Base-by-base conservation (phyloP, 1,284 basidiomycete species). In the Gymnopus androsaceus region DNA sequence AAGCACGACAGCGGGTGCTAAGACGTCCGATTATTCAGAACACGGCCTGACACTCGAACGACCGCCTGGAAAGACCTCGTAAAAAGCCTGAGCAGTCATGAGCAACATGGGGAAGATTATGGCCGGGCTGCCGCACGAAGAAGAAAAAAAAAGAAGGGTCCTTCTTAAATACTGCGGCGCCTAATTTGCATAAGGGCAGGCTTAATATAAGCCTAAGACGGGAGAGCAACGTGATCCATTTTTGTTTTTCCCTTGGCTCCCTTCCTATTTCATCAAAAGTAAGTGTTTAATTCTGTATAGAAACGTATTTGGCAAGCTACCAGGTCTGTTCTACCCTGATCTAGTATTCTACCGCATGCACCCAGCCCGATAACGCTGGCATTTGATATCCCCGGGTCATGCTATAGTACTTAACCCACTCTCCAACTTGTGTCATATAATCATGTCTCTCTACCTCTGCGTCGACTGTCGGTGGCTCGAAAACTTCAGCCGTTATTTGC, bases 31-130 rank as follows among this genome's bases (percentile, higher is more conserved):
- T 87, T 74, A 63, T 63, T 90, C 87, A 78, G 76, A 75, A 77
- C 88, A 87, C 86, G 78, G 79, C 85, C 78, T 89, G 89, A 91
- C 88, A 89, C 88, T 91, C 88, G 70, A 90, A 90, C 87, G 71
- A 78, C 85, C 79, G 82, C 85, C 77, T 87, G 64, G n/a, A 64
- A 72, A 56, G 61, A 55, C 64, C 68, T 68, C 63, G 52, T 58
- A 54, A 63, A 63, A 41, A 44, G 56, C 61, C 67, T 70, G 70
- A 68, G 79, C 85, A 76, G 81, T 77, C 76, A 87, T 86, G 88
- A 91, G 88, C 88, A 91, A 91, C 88, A 88, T 80, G 81, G 88
- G 88, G 84, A 85, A 85, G 76, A 70, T 69, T 64, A 76, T 79
- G 80, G 81, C 82, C 82, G 85, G 83, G 88, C 78, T 76, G 88